phyloP scores from a whole-genome alignment of 352 stramenopile genomes.

The Aphanomyces astaci region DNA sequence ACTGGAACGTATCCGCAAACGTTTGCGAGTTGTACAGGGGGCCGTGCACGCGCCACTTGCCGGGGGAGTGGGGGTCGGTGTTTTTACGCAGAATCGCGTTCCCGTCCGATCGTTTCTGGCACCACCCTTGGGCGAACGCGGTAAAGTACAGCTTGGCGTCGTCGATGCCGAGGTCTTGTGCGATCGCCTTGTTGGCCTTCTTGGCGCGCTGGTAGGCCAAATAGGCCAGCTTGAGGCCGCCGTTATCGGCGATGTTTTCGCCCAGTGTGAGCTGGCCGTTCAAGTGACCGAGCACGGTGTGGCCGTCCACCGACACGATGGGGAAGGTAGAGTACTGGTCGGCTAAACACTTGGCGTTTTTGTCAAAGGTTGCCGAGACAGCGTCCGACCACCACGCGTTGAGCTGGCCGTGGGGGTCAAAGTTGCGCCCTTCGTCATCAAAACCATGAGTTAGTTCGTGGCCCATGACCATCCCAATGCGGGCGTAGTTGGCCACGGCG shows the following conservation, averaged over 20 bases:
- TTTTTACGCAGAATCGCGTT: slow-evolving; percentile 42
- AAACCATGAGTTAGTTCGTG: slow-evolving; percentile 93
- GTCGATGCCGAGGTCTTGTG: slow-evolving; percentile 24
- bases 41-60: slow-evolving; percentile 58
- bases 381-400: slow-evolving; percentile 85
- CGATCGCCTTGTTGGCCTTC: slow-evolving; percentile 16
- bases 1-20: slow-evolving; percentile 62
- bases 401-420: slow-evolving; percentile 75
- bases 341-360: slow-evolving; percentile 47
- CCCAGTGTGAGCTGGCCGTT: slow-evolving; percentile 87
- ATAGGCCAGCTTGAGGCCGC: slow-evolving; percentile 75
- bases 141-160: slow-evolving; percentile 60
- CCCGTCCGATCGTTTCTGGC: slow-evolving; percentile 40
- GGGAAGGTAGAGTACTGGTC: slow-evolving; percentile 55
- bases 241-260: slow-evolving; percentile 91
- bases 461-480: slow-evolving; percentile 88
- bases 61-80: slow-evolving; percentile 50
- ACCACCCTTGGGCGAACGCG: slow-evolving; percentile 60
- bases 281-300: slow-evolving; percentile 42
- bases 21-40: slow-evolving; percentile 53
- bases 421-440: slow-evolving; percentile 89
- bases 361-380: slow-evolving; percentile 40
- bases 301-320: slow-evolving; percentile 33
- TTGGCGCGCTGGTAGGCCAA: slow-evolving; percentile 70
- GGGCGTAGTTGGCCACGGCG: slow-evolving; percentile 85